phyloP scores from a whole-genome alignment of 73 alveolate species.

The Blepharisma japonicum region DNA sequence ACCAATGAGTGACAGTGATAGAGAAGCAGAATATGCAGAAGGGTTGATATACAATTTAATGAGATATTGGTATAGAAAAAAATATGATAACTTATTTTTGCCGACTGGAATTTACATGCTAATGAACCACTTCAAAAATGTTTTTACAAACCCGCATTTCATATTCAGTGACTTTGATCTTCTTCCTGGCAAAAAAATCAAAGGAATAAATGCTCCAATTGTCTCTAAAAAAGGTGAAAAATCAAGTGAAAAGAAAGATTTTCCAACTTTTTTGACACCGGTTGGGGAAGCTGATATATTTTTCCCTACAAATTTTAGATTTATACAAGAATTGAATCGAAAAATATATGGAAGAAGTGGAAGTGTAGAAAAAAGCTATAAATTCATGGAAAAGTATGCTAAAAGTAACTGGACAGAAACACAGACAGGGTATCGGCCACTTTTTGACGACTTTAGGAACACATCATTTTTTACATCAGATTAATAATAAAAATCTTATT shows the following conservation, averaged over 20 bases:
- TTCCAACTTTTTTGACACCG: conserved; percentile 54
- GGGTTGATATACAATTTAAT: conserved; percentile 46
- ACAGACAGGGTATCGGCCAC: conserved; percentile 68
- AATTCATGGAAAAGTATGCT: conserved; percentile 65
- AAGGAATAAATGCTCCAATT: conserved; percentile 75
- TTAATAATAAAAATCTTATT: background rate
- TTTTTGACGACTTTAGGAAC: conserved; percentile 76
- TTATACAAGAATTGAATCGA: conserved; percentile 54
- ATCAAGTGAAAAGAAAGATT: conserved; percentile 70
- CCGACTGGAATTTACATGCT: conserved; percentile 68
- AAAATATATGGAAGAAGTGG: conserved; percentile 44
- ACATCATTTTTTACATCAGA: conserved; percentile 35
- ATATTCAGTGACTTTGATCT: conserved; percentile 80
- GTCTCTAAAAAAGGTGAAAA: conserved; percentile 70
- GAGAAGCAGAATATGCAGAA: conserved; percentile 45
- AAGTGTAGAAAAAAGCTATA: conserved; percentile 46
- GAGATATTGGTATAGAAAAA: conserved; percentile 27
- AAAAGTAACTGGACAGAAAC: conserved; percentile 66
- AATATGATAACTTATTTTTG: conserved; percentile 55
- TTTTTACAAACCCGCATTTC: conserved; percentile 59
- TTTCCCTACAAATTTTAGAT: conserved; percentile 75
- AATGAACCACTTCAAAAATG: conserved; percentile 45
- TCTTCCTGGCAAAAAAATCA: conserved; percentile 39
- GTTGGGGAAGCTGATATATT: conserved; percentile 82
- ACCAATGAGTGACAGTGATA: conserved; percentile 46